Evolutionary conservation across 2,329 filamentous ascomycete genomes (phyloP).

Genomic region (Ambrosiella xylebori): DNA sequence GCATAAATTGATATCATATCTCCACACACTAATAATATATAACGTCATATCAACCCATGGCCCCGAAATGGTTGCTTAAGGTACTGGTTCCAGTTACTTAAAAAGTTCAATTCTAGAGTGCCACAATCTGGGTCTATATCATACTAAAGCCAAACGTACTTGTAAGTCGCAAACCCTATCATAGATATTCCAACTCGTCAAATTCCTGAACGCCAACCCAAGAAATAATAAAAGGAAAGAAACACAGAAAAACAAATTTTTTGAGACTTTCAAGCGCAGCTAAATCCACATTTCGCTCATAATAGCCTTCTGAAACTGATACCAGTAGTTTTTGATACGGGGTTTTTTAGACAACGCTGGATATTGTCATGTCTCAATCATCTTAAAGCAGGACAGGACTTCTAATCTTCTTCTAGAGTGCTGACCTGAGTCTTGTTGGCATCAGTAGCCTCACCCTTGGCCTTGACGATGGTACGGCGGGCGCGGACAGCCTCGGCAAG

Average conservation of each 20-base stretch:
- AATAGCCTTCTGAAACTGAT: background rate
- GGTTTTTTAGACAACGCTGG: background rate
- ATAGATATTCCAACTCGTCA: conserved; percentile 2
- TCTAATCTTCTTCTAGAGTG: conserved; percentile 34
- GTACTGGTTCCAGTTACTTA: too few relatives aligned
- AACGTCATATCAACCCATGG: background rate
- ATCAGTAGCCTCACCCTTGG: conserved; percentile 18
- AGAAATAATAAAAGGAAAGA: conserved; percentile 3
- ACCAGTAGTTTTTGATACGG: background rate
- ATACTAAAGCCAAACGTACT: background rate
- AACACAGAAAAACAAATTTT: background rate
- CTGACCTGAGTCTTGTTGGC: conserved; percentile 24
- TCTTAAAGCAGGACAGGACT: background rate
- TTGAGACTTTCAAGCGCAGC: background rate
- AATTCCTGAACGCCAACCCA: conserved; percentile 4
- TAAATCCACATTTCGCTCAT: background rate
- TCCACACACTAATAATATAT: background rate
- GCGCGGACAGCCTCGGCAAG: conserved; percentile 69
- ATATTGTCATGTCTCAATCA: background rate
- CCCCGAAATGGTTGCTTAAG: background rate
- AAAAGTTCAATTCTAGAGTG: background rate
- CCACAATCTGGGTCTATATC: background rate
- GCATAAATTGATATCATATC: background rate
- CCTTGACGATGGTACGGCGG: conserved; percentile 39
- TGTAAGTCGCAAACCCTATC: background rate